These are phyloP conservation scores for Pythium sukuiense DNA, from an alignment of 352 stramenopile species.

Conservation along the genomic window DNA sequence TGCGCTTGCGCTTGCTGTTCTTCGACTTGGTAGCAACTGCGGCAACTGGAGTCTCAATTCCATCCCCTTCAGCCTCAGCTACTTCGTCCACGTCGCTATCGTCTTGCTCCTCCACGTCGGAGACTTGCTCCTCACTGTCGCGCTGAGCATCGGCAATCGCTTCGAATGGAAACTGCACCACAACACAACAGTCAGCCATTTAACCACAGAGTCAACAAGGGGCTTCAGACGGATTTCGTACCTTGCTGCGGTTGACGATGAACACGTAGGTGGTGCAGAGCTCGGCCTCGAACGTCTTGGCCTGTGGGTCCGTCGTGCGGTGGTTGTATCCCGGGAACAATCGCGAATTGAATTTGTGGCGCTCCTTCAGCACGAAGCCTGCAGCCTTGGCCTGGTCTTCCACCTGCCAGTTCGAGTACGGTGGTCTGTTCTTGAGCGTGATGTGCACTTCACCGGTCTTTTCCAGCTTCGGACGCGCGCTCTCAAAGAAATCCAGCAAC, in stretches of 20 bases:
- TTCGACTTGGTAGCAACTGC: background rate
- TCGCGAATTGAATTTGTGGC: slow-evolving; percentile 66
- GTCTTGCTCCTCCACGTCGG: background rate
- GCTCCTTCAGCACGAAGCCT: slow-evolving; percentile 79
- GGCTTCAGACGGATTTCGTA: slow-evolving; percentile 21
- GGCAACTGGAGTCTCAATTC: background rate
- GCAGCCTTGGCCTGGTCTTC: slow-evolving; percentile 75
- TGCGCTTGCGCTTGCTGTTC: slow-evolving; percentile 23
- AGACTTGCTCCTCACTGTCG: background rate
- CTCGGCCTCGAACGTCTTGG: slow-evolving; percentile 83
- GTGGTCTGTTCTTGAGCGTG: slow-evolving; percentile 82
- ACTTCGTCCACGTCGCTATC: background rate
- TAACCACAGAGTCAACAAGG: no score
- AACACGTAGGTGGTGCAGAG: slow-evolving; percentile 87
- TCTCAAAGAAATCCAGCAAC: slow-evolving; percentile 85
- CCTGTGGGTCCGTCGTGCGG: slow-evolving; percentile 82
- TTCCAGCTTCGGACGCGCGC: slow-evolving; percentile 58
- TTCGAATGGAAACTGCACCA: slow-evolving; percentile 20
- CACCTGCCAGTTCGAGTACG: slow-evolving; percentile 88
- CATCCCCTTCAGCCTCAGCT: slow-evolving; percentile 4
- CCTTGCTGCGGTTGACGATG: slow-evolving; percentile 78
- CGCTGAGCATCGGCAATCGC: background rate
- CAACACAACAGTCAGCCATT: background rate
- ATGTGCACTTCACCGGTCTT: slow-evolving; percentile 74
- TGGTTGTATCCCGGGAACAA: slow-evolving; percentile 86